Evolutionary conservation across 2,329 filamentous ascomycete genomes (phyloP).

Genomic region (Claviceps sp.): DNA sequence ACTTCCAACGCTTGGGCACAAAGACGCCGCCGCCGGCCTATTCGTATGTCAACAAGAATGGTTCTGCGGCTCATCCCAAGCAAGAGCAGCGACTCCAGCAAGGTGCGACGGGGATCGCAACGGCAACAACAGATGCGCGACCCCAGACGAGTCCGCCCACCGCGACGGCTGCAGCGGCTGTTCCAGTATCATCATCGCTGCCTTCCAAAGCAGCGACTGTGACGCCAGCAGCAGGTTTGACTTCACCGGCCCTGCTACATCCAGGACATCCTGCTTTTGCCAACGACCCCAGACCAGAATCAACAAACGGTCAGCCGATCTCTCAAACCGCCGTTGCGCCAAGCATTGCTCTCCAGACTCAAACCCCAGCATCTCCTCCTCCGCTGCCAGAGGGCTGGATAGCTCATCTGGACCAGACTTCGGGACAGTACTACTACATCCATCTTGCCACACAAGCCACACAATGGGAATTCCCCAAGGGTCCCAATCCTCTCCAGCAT

Average conservation of each 20-base stretch:
- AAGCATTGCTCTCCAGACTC: constrained; percentile 23
- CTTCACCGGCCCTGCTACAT: constrained; percentile 39
- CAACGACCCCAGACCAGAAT: constrained; percentile 55
- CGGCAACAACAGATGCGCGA: constrained; percentile 9
- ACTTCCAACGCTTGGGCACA: constrained; percentile 69
- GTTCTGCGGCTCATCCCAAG: constrained; percentile 52
- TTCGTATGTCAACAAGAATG: constrained; percentile 53
- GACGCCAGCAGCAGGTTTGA: constrained; percentile 17
- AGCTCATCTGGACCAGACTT: constrained; percentile 86
- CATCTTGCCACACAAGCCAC: constrained; percentile 90
- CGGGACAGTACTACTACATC: constrained; percentile 98
- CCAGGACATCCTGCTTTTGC: constrained; percentile 80
- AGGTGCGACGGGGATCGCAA: constrained; percentile 7
- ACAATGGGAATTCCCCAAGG: constrained; percentile 98
- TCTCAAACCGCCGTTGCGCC: constrained; percentile 27
- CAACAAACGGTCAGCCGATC: constrained; percentile 31
- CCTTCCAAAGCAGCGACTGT: constrained; percentile 2
- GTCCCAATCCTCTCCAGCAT: constrained; percentile 76
- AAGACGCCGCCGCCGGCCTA: constrained; percentile 93
- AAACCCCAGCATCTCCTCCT: constrained; percentile 70
- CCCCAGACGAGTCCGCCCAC: constrained; percentile 5
- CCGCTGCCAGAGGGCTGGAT: constrained; percentile 97
- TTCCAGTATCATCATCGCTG: background rate
- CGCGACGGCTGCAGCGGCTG: constrained; percentile 6
- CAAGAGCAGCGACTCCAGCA: constrained; percentile 55